Evolutionary conservation across 2,329 filamentous ascomycete species (phyloP), one percentile per base, ranked within the genome.

Genomic region (Colletotrichum phormii): DNA sequence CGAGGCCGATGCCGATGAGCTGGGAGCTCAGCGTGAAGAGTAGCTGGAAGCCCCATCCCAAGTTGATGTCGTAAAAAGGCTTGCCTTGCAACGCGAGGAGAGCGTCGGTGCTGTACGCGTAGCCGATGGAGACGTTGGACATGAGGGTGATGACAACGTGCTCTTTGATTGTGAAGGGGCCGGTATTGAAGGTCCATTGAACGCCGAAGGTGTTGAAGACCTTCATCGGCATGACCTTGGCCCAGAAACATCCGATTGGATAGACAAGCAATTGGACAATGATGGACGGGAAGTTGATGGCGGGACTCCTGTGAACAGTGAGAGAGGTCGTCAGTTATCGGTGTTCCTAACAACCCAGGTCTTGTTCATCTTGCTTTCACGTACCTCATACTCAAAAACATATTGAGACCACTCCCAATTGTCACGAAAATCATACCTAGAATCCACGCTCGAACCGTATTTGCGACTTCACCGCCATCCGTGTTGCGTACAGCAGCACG

Each of bases 1-100:
- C 89, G 18, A 92, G 80, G 1, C 89, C 89, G 74, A 91, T 90
- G 5, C 90, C 90, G 60, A 90, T 88, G 75, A 89, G 83, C 73
- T 91, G 87, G 1, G 88, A 90, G 22, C 88, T 89, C 71, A 91
- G 85, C 12, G 85, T 86, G 70, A 91, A 84, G 26, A 91, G 81
- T 2, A 91, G 80, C 76, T 90, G 86, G 77, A 89, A 91, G 4
- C 85, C 85, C 81, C 88, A 90, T 35, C 88, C 85, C 24, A 88
- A 84, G 4, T 82, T 81, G 74, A 87, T 81, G 49, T 82, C 76
- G 77, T 87, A 88, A 73, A 83, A 85, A 0, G 83, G 81, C 74
- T 82, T 82, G 22, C 82, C 82, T 67, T 84, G 82, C 4, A 84
- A 78, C 3, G 84, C 81, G 8, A 83, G 79, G 49, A 83, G 72